Evolutionary conservation across 176 grass and related monocot species (phyloP), one percentile per base, ranked within the genome.

Genomic region (Aechmea fasciata): DNA sequence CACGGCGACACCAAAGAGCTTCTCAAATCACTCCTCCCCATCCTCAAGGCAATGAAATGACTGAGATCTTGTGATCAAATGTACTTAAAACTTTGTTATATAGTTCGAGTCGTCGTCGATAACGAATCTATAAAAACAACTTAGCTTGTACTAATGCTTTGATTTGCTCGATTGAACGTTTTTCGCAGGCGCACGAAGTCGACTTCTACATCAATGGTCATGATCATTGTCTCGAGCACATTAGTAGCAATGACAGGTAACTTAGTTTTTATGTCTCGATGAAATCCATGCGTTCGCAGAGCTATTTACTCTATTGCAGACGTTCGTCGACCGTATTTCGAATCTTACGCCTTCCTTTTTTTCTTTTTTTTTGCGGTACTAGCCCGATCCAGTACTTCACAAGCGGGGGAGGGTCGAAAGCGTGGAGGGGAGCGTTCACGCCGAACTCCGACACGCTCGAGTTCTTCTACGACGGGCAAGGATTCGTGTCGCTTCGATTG

Each of bases 191-290:
- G 9, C 89, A 87, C 10, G 7, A 11, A 52, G 59, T 89, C 2
- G 83, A 91, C 57, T 83, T 91, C 47, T 96, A 88, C 73, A 80
- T 91, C 83, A 91, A 96, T 52, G 92, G 92, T 17, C 88, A 96
- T n/a, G 85, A 96, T 49, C 92, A 96, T 57, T 96, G 92, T 85
- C 81, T 96, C 20, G 75, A 91, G 80, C 92, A 96, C 74, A 91
- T 91, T 64, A 91, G 92, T 73, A 96, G 92, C 73, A 89, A 73
- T 67, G 81, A 91, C 78, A 91, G 88, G 83, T 96, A 29, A 77
- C 12, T 15, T 17, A 23, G 57, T 10, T 4, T 72, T 50, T 23
- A n/a, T 8, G 74, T 69, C 50, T 69, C 50, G 20, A 13, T 71
- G 2, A 29, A 23, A 0, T 9, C 48, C 2, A 59, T 59, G 54